phyloP scores from a whole-genome alignment of 179 eudicot species.

The Spinacia oleracea region DNA sequence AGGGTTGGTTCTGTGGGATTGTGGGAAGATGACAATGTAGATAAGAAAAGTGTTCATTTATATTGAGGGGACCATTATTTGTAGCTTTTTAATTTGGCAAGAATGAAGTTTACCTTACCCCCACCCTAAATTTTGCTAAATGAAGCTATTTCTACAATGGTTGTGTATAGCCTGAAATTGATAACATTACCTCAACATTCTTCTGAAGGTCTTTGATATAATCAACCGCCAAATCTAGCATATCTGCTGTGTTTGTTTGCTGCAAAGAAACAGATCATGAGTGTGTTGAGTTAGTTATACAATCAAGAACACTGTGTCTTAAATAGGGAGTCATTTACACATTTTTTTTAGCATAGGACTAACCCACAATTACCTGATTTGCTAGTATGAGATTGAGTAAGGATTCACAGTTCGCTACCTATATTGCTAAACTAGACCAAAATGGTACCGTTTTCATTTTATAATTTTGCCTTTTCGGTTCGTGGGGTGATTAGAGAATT shows the following conservation, averaged over 20 bases:
- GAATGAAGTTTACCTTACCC: conserved; percentile 5
- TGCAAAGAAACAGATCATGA: conserved; percentile 41
- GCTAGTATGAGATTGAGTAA: too few species aligned
- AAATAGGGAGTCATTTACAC: neutral
- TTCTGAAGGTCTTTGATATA: conserved; percentile 86
- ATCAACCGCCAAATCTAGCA: conserved; percentile 95
- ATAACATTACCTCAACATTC: conserved; percentile 58
- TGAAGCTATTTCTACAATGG: conserved; percentile 21
- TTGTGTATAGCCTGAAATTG: conserved; percentile 10
- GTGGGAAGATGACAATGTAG: conserved; percentile 34
- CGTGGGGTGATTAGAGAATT: too few species aligned
- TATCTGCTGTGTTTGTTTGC: conserved; percentile 96
- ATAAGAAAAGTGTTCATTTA: conserved; percentile 25
- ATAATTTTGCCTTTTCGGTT: too few species aligned
- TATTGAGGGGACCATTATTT: conserved; percentile 29
- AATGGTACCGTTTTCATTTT: too few species aligned
- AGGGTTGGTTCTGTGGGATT: conserved; percentile 17
- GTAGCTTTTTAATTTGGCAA: conserved; percentile 30
- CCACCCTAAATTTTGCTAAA: conserved; percentile 25
- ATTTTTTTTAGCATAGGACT: neutral
- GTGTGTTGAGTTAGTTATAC: conserved; percentile 4
- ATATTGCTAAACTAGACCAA: too few species aligned
- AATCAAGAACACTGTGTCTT: neutral
- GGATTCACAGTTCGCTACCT: too few species aligned
- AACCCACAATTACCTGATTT: too few species aligned